phyloP scores from a whole-genome alignment of 768 basidiomycete species.

The Suillus subluteus region DNA sequence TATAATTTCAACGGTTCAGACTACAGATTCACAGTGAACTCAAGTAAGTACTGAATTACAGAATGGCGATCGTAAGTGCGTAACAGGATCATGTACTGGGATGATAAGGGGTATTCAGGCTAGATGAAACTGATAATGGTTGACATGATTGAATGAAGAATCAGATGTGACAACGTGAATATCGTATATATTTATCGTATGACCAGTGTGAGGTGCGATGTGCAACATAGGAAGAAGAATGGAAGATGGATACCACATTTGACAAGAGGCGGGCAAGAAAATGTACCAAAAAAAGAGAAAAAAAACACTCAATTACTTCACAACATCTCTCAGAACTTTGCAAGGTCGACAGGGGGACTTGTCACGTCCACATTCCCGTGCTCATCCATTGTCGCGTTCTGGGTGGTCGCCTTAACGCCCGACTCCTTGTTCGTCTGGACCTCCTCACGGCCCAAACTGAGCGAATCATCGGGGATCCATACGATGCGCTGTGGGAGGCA shows the following conservation, averaged over 20 bases:
- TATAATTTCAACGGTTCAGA: neutral
- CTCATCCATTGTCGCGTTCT: slow-evolving; percentile 60
- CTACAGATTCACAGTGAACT: neutral
- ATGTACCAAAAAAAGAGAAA: no score
- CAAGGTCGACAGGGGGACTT: slow-evolving; percentile 29
- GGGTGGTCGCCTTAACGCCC: slow-evolving; percentile 54
- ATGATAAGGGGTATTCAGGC: neutral
- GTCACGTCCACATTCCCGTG: slow-evolving; percentile 54
- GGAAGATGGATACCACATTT: neutral
- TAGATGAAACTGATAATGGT: neutral
- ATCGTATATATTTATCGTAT: neutral
- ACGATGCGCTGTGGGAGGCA: slow-evolving; percentile 72
- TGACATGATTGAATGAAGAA: neutral
- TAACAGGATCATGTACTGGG: neutral
- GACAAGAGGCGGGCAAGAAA: neutral
- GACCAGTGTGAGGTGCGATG: neutral
- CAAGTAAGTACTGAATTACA: neutral
- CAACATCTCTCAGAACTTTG: slow-evolving; percentile 27
- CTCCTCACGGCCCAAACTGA: slow-evolving; percentile 68
- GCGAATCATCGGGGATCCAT: slow-evolving; percentile 82
- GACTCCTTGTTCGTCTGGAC: slow-evolving; percentile 52
- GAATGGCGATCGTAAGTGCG: neutral
- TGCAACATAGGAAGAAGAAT: neutral
- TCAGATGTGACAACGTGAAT: neutral
- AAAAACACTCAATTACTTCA: neutral